These are phyloP conservation scores for Bipolaris zeicola DNA, from an alignment of 2,329 filamentous ascomycete species.

Conservation along the genomic window DNA sequence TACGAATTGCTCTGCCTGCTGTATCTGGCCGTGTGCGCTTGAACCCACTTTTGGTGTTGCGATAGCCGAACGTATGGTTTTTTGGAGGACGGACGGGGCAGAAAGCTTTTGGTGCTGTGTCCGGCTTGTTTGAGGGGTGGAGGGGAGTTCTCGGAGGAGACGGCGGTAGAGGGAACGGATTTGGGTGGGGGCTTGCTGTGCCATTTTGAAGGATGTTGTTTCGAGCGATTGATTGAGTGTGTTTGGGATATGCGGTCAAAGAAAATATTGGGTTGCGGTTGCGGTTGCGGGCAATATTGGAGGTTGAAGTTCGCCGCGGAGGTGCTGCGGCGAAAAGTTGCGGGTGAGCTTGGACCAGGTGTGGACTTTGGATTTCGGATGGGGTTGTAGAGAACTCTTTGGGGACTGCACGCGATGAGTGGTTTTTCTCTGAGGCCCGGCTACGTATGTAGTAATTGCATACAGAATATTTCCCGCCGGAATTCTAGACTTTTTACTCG, in stretches of 20 bases:
- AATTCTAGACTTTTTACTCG: constrained; percentile 2
- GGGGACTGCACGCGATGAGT: constrained; percentile 12
- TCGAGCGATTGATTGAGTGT: not conserved
- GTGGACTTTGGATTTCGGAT: constrained; percentile 14
- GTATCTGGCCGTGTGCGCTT: constrained; percentile 27
- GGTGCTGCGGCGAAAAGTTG: constrained; percentile 39
- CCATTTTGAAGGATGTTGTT: constrained; percentile 30
- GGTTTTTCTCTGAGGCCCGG: constrained; percentile 13
- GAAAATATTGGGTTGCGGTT: not conserved
- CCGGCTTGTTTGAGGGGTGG: constrained; percentile 57
- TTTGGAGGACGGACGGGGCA: constrained; percentile 70
- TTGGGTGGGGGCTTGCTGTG: constrained; percentile 49
- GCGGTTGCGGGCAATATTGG: not conserved
- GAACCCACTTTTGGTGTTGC: constrained; percentile 24
- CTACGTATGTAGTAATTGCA: constrained; percentile 31
- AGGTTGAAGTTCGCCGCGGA: constrained; percentile 19
- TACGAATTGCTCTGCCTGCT: constrained; percentile 77
- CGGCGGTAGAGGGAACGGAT: constrained; percentile 84
- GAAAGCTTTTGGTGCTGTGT: constrained; percentile 51
- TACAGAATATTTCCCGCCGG: constrained; percentile 12
- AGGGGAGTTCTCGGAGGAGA: constrained; percentile 86
- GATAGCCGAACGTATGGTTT: constrained; percentile 70
- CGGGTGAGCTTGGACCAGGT: constrained; percentile 29
- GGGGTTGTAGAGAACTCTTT: not conserved
- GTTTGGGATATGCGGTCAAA: not conserved